A percentile compares a stretch with the other conserved stretches of the same genome.
Conservation (phyloP, 305 asterid genomes). For the Striga hermonthica region DNA sequence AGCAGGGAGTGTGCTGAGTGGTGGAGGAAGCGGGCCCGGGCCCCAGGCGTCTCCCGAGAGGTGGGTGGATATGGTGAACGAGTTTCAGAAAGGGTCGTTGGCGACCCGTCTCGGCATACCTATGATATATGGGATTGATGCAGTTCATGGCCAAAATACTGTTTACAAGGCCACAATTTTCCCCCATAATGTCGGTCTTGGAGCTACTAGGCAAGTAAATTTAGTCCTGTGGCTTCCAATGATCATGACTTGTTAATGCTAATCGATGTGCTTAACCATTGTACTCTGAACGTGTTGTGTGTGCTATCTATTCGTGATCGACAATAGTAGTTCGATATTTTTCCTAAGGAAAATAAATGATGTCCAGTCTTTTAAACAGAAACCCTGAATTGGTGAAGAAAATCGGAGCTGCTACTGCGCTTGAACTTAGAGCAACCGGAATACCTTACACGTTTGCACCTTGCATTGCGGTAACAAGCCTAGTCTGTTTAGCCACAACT, state of each 20-base stretch:
- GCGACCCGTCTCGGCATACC: constrained; percentile 53
- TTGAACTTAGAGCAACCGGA: constrained; percentile 56
- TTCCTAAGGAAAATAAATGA: no score
- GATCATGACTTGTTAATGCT: no score
- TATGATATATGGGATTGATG: constrained; percentile 58
- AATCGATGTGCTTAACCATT: no score
- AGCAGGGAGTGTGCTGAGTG: constrained; percentile 54
- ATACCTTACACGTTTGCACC: constrained; percentile 56
- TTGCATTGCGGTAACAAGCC: constrained; percentile 43
- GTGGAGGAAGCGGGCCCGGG: constrained; percentile 50
- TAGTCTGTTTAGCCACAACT: neutral
- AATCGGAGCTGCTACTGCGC: constrained; percentile 56
- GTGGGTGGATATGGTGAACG: constrained; percentile 56
- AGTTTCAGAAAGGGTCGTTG: constrained; percentile 40
- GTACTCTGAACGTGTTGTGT: no score
- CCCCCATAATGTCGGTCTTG: constrained; percentile 57
- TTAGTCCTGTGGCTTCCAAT: neutral
- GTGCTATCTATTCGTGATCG: no score
- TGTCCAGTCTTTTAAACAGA: constrained; percentile 29
- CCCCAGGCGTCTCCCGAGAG: constrained; percentile 38
- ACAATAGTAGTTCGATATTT: neutral
- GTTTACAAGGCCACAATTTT: constrained; percentile 50
- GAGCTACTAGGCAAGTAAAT: constrained; percentile 42
- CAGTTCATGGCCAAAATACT: constrained; percentile 52
- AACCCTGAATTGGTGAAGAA: constrained; percentile 45